These are phyloP conservation scores for Zanthoxylum bungeanum DNA, from an alignment of 345 rosid species.

Conservation along the genomic window DNA sequence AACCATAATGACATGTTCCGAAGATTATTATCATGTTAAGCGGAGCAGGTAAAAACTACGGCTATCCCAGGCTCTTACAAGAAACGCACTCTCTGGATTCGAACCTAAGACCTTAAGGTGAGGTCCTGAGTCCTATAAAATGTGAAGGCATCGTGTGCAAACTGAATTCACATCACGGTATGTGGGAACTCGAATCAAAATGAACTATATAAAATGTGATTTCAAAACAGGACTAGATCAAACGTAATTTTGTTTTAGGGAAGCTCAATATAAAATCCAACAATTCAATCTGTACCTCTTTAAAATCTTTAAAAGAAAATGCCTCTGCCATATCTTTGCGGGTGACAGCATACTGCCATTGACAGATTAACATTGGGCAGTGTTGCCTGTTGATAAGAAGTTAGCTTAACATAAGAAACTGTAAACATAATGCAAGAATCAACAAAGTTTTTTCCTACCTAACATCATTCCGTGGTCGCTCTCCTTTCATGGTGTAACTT, in stretches of 20 bases:
- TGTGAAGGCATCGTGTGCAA: not conserved
- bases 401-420: not conserved
- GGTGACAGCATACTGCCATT: conserved; percentile 85
- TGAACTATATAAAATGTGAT: not conserved
- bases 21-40: not conserved
- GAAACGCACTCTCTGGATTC: too few species aligned
- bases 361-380: conserved; percentile 82
- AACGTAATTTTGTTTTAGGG: not conserved
- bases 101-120: too few species aligned
- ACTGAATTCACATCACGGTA: not conserved
- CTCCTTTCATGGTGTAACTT: conserved; percentile 83
- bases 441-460: conserved; percentile 40
- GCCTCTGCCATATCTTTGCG: conserved; percentile 65
- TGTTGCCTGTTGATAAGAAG: conserved; percentile 54
- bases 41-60: too few species aligned
- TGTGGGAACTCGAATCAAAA: not conserved
- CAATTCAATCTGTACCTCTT: conserved; percentile 43
- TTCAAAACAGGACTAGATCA: not conserved
- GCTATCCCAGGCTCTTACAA: too few species aligned
- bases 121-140: too few species aligned
- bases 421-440: conserved; percentile 1
- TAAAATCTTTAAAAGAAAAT: conserved; percentile 65
- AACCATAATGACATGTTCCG: not conserved
- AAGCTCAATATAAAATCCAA: not conserved
- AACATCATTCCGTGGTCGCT: conserved; percentile 56